These are phyloP conservation scores for Xylaria bambusicola DNA, from an alignment of 495 filamentous ascomycete species.

Conservation along the genomic window DNA sequence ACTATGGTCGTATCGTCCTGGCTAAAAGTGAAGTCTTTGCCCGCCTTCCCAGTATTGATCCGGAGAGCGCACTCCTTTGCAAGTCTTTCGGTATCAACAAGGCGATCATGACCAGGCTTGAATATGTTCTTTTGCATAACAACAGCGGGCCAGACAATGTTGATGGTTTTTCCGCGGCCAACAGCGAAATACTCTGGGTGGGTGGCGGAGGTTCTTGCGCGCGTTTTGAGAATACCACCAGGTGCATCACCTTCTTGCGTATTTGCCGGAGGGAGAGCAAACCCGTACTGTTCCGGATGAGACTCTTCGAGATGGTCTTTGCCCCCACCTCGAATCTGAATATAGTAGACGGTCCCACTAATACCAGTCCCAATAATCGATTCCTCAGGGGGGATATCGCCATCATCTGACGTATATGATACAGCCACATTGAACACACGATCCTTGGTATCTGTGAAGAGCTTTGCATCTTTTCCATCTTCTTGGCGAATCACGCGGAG, in stretches of 20 bases:
- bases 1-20: slow-evolving; percentile 93
- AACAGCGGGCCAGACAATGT: slow-evolving; percentile 81
- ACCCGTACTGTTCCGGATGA: slow-evolving; percentile 70
- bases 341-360: slow-evolving; percentile 93
- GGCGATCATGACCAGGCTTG: slow-evolving; percentile 68
- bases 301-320: slow-evolving; percentile 74
- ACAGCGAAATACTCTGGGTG: slow-evolving; percentile 93
- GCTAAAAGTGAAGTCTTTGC: slow-evolving; percentile 97
- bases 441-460: slow-evolving; percentile 84
- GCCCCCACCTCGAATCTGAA: slow-evolving; percentile 66
- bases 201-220: slow-evolving; percentile 82
- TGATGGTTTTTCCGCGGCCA: slow-evolving; percentile 91
- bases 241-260: slow-evolving; percentile 75
- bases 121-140: slow-evolving; percentile 70
- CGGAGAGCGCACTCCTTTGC: slow-evolving; percentile 82
- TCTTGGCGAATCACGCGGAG: slow-evolving; percentile 92
- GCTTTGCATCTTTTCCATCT: slow-evolving; percentile 82
- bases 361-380: slow-evolving; percentile 88
- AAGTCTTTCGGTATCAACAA: slow-evolving; percentile 82
- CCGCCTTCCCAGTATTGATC: slow-evolving; percentile 95
- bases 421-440: slow-evolving; percentile 92
- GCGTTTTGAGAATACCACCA: slow-evolving; percentile 91
- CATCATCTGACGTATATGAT: slow-evolving; percentile 58
- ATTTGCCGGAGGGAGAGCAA: slow-evolving; percentile 80
- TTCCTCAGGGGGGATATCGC: slow-evolving; percentile 58